These are phyloP conservation scores for Dactylellina drechsleri DNA, from an alignment of 2,329 filamentous ascomycete species.

Conservation along the genomic window DNA sequence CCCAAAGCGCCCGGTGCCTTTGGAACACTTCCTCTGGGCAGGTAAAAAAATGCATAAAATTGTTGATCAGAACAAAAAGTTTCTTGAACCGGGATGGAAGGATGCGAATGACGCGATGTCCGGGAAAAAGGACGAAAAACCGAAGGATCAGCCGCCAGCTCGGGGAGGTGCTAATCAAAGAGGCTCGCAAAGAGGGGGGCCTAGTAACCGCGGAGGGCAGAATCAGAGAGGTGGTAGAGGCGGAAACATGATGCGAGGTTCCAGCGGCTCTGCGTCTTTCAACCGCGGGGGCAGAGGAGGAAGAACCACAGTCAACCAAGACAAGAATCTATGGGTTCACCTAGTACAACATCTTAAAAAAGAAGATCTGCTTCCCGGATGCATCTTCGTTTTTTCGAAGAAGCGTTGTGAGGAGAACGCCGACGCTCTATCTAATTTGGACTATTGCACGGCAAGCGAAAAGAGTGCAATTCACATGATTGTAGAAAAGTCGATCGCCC, in stretches of 20 bases:
- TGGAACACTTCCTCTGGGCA: slow-evolving; percentile 97
- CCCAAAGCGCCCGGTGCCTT: slow-evolving; percentile 88
- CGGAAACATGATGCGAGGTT: slow-evolving; percentile 67
- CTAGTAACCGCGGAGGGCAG: slow-evolving; percentile 68
- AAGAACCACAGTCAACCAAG: slow-evolving; percentile 87
- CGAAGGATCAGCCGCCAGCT: slow-evolving; percentile 58
- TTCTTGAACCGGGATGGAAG: slow-evolving; percentile 84
- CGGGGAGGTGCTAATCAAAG: slow-evolving; percentile 62
- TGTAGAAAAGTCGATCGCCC: slow-evolving; percentile 91
- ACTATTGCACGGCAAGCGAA: slow-evolving; percentile 91
- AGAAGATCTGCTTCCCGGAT: slow-evolving; percentile 85
- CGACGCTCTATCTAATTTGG: slow-evolving; percentile 90
- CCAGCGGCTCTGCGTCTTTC: slow-evolving; percentile 64
- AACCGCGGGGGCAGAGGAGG: slow-evolving; percentile 85
- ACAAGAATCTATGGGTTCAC: slow-evolving; percentile 96
- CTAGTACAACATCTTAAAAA: slow-evolving; percentile 91
- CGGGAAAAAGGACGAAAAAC: slow-evolving; percentile 79
- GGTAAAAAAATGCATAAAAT: slow-evolving; percentile 93
- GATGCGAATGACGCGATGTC: slow-evolving; percentile 84
- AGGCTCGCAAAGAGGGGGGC: slow-evolving; percentile 66
- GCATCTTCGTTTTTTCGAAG: slow-evolving; percentile 99
- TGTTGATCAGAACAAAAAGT: slow-evolving; percentile 89
- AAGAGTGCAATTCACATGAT: slow-evolving; percentile 98
- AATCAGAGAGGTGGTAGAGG: slow-evolving; percentile 65
- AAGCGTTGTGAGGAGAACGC: slow-evolving; percentile 97